Evolutionary conservation across 306 rosid species (phyloP).

Genomic region (Canavalia gladiata): DNA sequence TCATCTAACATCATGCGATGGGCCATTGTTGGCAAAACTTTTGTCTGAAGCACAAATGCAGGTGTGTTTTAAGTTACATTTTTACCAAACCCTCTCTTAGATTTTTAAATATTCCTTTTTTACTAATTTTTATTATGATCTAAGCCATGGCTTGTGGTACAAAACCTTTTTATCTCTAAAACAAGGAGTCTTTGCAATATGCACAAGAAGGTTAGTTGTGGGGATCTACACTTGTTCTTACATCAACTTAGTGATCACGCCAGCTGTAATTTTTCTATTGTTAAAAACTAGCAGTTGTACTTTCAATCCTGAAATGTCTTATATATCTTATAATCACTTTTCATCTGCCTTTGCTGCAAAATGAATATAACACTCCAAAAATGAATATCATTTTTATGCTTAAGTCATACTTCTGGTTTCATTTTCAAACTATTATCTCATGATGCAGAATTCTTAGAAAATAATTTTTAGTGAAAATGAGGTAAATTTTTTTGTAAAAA

Average conservation of each 20-base stretch:
- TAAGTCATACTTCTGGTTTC: too few species aligned
- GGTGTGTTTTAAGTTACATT: constrained; percentile 56
- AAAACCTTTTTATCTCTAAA: constrained; percentile 85
- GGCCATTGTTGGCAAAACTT: constrained; percentile 76
- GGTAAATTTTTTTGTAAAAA: too few species aligned
- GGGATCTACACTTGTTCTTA: constrained; percentile 98
- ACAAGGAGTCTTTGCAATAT: constrained; percentile 83
- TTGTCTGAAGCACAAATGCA: constrained; percentile 80
- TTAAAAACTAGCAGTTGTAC: constrained; percentile 20
- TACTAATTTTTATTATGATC: constrained; percentile 48
- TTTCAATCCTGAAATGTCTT: constrained; percentile 41
- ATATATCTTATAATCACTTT: constrained; percentile 27
- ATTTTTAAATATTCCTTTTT: constrained; percentile 23
- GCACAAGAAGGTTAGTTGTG: constrained; percentile 97
- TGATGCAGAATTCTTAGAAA: too few species aligned
- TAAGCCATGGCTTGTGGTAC: constrained; percentile 95
- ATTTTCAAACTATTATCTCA: too few species aligned
- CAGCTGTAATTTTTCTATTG: constrained; percentile 31
- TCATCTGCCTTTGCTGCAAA: too few species aligned
- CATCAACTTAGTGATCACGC: constrained; percentile 97
- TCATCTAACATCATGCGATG: constrained; percentile 60
- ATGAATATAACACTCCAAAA: too few species aligned
- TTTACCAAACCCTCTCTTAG: not conserved
- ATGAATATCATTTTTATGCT: too few species aligned
- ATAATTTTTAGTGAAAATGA: too few species aligned